phyloP scores from a whole-genome alignment of 2,329 filamentous ascomycete genomes.

The Albifimbria verrucaria region DNA sequence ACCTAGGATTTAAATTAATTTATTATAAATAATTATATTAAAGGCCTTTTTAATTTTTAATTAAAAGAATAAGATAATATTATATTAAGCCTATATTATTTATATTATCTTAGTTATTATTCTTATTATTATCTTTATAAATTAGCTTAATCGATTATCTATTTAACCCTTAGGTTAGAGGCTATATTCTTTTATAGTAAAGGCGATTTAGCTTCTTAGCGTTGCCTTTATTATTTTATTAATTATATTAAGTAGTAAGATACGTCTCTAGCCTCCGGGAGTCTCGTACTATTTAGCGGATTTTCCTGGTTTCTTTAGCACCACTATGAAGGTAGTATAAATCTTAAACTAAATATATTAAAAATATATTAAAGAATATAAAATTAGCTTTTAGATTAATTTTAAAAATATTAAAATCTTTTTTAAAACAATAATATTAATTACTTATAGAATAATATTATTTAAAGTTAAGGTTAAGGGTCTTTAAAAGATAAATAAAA shows the following conservation, averaged over 20 bases:
- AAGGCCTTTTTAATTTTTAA: not conserved
- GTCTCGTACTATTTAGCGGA: too few relatives aligned
- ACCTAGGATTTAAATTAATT: not conserved
- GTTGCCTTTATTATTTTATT: too few relatives aligned
- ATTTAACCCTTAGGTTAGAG: too few relatives aligned
- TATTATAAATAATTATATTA: constrained; percentile 1
- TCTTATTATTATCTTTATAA: not conserved
- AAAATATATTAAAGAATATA: too few relatives aligned
- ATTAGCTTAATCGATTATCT: not conserved
- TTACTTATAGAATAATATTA: constrained; percentile 2
- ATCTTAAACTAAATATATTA: too few relatives aligned
- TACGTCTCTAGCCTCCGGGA: too few relatives aligned
- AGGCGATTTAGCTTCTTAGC: too few relatives aligned
- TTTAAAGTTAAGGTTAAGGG: not conserved
- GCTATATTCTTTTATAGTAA: too few relatives aligned
- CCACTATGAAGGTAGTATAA: too few relatives aligned
- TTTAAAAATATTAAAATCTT: constrained; percentile 1
- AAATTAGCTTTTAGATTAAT: not conserved
- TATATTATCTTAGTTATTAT: not conserved
- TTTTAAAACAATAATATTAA: not conserved
- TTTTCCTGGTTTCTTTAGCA: too few relatives aligned
- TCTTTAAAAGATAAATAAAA: not conserved
- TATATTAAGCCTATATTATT: not conserved
- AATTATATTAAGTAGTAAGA: too few relatives aligned
- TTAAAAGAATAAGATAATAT: not conserved